These are phyloP conservation scores for Grammothele lineata DNA, from an alignment of 768 basidiomycete genomes.

Conservation along the genomic window DNA sequence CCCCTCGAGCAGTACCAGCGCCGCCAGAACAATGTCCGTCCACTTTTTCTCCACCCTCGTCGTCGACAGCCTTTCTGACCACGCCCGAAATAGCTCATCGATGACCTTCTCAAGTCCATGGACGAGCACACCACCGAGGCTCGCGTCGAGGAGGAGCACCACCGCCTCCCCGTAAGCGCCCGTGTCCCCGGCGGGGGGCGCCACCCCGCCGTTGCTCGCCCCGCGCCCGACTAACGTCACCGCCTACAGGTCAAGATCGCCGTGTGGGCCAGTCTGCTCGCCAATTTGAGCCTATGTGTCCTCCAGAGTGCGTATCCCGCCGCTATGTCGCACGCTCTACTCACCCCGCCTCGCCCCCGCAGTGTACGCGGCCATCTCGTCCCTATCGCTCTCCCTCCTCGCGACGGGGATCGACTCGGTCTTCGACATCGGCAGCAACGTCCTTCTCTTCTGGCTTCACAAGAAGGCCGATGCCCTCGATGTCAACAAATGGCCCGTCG, in stretches of 20 bases:
- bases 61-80: background rate
- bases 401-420: constrained; percentile 88
- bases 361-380: constrained; percentile 93
- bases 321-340: background rate
- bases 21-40: constrained; percentile 63
- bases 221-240: background rate
- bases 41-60: background rate
- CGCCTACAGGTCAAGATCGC: constrained; percentile 78
- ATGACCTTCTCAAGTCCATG: constrained; percentile 86
- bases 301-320: constrained; percentile 55
- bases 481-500: constrained; percentile 85
- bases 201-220: background rate
- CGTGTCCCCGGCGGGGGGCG: background rate
- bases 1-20: constrained; percentile 61
- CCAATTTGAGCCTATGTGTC: constrained; percentile 69
- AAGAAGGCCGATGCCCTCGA: constrained; percentile 68
- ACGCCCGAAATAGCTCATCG: constrained; percentile 58
- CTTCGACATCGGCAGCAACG: constrained; percentile 79
- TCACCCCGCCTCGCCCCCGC: constrained; percentile 1
- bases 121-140: constrained; percentile 86
- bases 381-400: constrained; percentile 78
- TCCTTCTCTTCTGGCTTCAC: constrained; percentile 79
- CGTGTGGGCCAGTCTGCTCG: constrained; percentile 74
- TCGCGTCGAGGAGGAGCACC: constrained; percentile 57
- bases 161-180: constrained; percentile 54